phyloP scores from a whole-genome alignment of 2,329 filamentous ascomycete genomes.

The Chaetoscypha palmicola region DNA sequence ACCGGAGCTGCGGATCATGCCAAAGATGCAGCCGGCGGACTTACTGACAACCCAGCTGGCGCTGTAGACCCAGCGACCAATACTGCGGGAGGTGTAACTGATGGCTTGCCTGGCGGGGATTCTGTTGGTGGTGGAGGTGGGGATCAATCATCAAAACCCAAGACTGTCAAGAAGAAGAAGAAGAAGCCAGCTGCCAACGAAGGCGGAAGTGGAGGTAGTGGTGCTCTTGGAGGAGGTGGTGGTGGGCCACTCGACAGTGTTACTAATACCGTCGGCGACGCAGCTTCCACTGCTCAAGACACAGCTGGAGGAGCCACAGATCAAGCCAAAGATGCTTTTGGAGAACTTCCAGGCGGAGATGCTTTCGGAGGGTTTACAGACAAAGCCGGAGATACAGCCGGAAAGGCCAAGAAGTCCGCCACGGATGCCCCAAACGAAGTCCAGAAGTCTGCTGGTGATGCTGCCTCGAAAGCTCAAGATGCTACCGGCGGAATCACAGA shows the following conservation, averaged over 20 bases:
- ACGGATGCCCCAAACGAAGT: conserved; percentile 4
- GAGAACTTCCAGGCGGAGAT: background rate
- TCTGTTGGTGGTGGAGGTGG: conserved; percentile 1
- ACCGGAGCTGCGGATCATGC: conserved; percentile 1
- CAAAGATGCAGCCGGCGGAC: conserved; percentile 3
- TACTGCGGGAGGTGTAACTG: background rate
- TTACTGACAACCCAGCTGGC: conserved; percentile 6
- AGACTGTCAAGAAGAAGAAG: conserved; percentile 6
- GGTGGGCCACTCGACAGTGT: conserved; percentile 1
- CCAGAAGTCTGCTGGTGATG: conserved; percentile 4
- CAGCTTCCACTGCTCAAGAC: conserved; percentile 6
- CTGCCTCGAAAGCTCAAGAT: conserved; percentile 3
- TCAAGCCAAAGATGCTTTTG: conserved; percentile 7
- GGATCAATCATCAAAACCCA: background rate
- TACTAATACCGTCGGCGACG: conserved; percentile 2
- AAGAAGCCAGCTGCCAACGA: background rate
- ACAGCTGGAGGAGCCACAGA: conserved; percentile 9
- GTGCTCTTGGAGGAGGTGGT: background rate
- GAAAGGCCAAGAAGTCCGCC: background rate
- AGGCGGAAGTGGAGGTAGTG: background rate
- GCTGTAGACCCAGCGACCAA: conserved; percentile 1
- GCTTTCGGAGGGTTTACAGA: background rate
- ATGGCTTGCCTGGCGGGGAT: conserved; percentile 3
- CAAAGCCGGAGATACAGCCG: background rate
- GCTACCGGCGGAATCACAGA: background rate